Evolutionary conservation across 305 asterid genomes (phyloP), one percentile per base, ranked within the genome.

Genomic region (Solanum chacoense): DNA sequence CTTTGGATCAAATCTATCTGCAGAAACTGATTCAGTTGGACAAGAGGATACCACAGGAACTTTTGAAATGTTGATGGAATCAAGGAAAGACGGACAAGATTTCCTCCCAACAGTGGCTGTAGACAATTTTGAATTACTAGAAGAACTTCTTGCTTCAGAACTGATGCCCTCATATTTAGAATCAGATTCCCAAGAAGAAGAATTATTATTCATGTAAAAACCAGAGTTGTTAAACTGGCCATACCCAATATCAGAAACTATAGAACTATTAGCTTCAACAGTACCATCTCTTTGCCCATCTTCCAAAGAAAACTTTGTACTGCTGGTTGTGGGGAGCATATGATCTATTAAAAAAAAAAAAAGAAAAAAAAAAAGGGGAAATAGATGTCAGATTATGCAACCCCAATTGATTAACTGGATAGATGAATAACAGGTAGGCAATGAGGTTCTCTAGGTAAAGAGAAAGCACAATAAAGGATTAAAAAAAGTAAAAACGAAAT

Each of bases 21-120:
- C 89, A 87, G 91, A 92, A 90, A 88, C 92, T 42, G 94, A 89
- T 85, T 86, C 96, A 89, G 89, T 80, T 38, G 87, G 89, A 16
- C 92, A 89, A 88, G 93, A 75, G 37, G 93, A 91, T 45, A 93
- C 85, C 76, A 95, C 91, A 88, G 96, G 89, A 89, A 89, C 95
- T 88, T 90, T 95, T 11, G 96, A 88, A 86, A 95, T 89, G 91
- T 92, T 94, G 91, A 98, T 95, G 71, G 98, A 94, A 94, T 98
- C 99, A 34, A 96, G 99, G 88, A 98, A 98, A 78, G 99, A 96
- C n/a, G 98, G 99, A 31, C 87, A 74, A 84, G 98, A 93, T 91
- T 94, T 97, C 95, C 95, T 87, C 89, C 94, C 96, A 89, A 94
- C 81, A 87, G 93, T 87, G 73, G 94, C 92, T 76, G 93, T 93